Base-by-base conservation (phyloP, 345 rosid genomes). In the Populus deltoides region DNA sequence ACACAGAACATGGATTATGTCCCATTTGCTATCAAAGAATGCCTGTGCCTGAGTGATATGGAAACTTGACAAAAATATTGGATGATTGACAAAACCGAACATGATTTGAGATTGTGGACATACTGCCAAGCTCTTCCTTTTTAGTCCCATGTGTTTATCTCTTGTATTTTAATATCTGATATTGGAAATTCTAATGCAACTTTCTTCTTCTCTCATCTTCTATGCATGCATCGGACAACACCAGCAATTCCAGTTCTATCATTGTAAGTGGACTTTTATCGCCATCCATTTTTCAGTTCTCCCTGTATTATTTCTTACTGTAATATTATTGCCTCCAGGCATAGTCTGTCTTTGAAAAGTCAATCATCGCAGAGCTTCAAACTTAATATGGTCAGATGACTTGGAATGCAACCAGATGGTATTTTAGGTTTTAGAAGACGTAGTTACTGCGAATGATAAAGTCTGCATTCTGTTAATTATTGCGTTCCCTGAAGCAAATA, bases 241-340 rank as follows among this genome's bases (percentile, higher is more conserved):
- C 81, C 98, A 96, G 99, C 97, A 78, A 96, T 96, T 81, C 99
- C 99, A 78, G 90, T 96, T 81, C 90, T 96, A 69, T 96, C 99
- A 86, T 91, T 87, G 99, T 96, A 89, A 90, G 98, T 91, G 72
- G 47, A 80, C 71, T 77, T 82, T 70, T 69, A 29, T 51, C 79
- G 72, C 62, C 71, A 33, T 66, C 35, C 24, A 68, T 33, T 6
- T 12, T 59, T 22, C 36, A 36, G 11, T 16, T 61, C 38, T 39
- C 36, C 2, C 7, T 2, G 2, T 39, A n/a, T 39, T 6, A 17
- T 57, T 18, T 62, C 66, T 18, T 33, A 11, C 39, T 63, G 13
- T 25, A 65, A 70, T 20, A 8, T 62, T 62, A 13, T 61, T 24
- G 8, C 16, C 10, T 4, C 62, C 24, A 51, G 35, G 9, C 5